Percentiles rank a stretch among this genome's conserved stretches.
These are phyloP conservation scores for Calonectria pteridis DNA, from an alignment of 2,329 filamentous ascomycete genomes.

Conservation along the genomic window DNA sequence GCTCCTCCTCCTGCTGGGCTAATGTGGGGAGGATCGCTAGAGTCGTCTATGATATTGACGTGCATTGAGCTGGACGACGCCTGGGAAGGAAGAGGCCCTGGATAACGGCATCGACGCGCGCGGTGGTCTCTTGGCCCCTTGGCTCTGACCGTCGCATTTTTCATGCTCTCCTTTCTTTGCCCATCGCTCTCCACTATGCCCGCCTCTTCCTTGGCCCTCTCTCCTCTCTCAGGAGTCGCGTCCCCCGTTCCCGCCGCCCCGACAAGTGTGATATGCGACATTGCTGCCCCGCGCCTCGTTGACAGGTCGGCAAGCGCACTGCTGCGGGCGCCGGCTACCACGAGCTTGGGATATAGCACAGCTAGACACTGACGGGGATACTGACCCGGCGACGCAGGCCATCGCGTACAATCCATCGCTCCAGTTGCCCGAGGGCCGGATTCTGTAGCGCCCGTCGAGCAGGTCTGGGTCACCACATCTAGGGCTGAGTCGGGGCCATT, in stretches of 20 bases:
- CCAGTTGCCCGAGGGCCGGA: constrained; percentile 36
- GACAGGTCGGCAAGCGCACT: constrained; percentile 17
- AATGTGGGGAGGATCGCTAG: constrained; percentile 14
- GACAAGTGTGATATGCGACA: constrained; percentile 24
- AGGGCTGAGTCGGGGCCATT: constrained; percentile 41
- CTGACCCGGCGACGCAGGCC: constrained; percentile 31
- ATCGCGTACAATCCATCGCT: constrained; percentile 34
- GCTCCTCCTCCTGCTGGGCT: neutral
- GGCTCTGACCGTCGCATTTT: neutral
- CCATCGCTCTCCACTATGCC: constrained; percentile 6
- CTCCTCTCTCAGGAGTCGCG: neutral
- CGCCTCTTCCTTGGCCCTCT: constrained; percentile 16
- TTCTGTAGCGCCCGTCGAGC: constrained; percentile 39
- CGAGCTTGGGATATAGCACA: constrained; percentile 24
- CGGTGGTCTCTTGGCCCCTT: neutral
- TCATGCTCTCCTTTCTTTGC: constrained; percentile 6
- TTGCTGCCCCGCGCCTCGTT: constrained; percentile 10
- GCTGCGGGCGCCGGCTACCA: constrained; percentile 17
- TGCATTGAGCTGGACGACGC: constrained; percentile 14
- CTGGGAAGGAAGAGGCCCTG: neutral
- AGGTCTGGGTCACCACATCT: constrained; percentile 40
- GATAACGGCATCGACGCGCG: neutral
- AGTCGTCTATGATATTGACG: constrained; percentile 4
- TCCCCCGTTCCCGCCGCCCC: neutral
- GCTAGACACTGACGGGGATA: constrained; percentile 11